Evolutionary conservation across 2,329 filamentous ascomycete species (phyloP), one percentile per base, ranked within the genome.

Genomic region (Botryosphaeria dothidea): DNA sequence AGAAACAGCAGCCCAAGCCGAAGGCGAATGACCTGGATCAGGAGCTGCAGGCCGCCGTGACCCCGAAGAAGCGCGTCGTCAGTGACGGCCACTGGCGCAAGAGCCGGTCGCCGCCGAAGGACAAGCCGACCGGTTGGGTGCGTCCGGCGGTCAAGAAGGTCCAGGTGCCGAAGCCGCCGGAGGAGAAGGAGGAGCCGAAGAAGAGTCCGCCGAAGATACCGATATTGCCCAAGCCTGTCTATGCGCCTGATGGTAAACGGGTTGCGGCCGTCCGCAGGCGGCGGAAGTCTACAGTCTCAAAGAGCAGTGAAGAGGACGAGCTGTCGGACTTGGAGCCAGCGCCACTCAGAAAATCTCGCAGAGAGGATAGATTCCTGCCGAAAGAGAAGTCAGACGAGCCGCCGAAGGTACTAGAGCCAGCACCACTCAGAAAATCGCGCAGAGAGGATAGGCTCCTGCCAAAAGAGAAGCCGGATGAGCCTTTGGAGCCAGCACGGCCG

Each of bases 61-160:
- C 92, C 51, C 94, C 94, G 17, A 93, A 92, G 79, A 97, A 96
- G 83, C 88, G 93, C 68, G 92, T 98, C 62, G 88, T 97, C 67
- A 97, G 93, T 75, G 94, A 98, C 79, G 90, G 91, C 63, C 92
- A 97, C 79, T 98, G 94, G 91, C 76, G 77, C 65, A 87, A 87
- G 78, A 89, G 88, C 73, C 72, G 72, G 64, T 74, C 75, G 4
- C 73, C 74, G 31, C 72, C 74, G 4, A 77, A 78, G 45, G 73
- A 75, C 11, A 77, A 68, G 9, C 74, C 76, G 43, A 78, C 73
- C 38, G 75, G 73, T 41, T 78, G 76, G 76, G 76, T 78, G 60
- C 73, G 76, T 7, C 75, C 76, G 46, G 72, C 74, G 4, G 65
- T 62, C 38, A 67, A 68, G 19, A 71, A 71, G 65, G 69, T 71